Evolutionary conservation across 257 asterid genomes (phyloP).

Genomic region (Solanum pennellii): DNA sequence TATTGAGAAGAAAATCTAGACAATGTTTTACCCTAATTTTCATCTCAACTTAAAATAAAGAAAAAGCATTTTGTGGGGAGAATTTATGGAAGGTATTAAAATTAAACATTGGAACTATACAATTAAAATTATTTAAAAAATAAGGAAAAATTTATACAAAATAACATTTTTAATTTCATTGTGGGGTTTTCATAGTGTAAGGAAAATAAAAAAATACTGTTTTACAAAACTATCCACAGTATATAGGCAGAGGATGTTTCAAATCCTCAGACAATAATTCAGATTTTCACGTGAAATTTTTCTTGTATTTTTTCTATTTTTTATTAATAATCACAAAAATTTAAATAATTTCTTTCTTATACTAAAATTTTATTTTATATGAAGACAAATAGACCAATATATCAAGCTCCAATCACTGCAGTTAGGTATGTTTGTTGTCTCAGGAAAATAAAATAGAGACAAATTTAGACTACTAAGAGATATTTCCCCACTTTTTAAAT

Average conservation of each 20-base stretch:
- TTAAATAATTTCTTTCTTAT: not conserved
- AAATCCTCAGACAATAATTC: constrained; percentile 2
- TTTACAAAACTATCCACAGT: not conserved
- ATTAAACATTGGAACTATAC: not conserved
- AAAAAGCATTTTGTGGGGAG: no score
- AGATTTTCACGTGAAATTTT: constrained; percentile 2
- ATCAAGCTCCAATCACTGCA: not conserved
- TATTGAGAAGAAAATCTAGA: not conserved
- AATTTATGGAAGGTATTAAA: no score
- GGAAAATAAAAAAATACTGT: not conserved
- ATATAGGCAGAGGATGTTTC: constrained; percentile 1
- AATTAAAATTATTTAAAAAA: not conserved
- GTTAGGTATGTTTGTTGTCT: constrained; percentile 1
- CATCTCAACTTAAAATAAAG: not conserved
- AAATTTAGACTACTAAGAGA: not conserved
- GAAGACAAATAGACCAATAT: not conserved
- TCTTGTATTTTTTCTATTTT: not conserved
- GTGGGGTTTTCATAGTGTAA: not conserved
- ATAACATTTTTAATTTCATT: not conserved
- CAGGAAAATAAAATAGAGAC: constrained; percentile 1
- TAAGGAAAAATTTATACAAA: not conserved
- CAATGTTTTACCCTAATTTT: not conserved
- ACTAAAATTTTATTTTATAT: not conserved
- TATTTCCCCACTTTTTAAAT: not conserved
- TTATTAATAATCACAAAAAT: not conserved